Evolutionary conservation across 768 basidiomycete genomes (phyloP).

Genomic region (Cystobasidium ongulense): DNA sequence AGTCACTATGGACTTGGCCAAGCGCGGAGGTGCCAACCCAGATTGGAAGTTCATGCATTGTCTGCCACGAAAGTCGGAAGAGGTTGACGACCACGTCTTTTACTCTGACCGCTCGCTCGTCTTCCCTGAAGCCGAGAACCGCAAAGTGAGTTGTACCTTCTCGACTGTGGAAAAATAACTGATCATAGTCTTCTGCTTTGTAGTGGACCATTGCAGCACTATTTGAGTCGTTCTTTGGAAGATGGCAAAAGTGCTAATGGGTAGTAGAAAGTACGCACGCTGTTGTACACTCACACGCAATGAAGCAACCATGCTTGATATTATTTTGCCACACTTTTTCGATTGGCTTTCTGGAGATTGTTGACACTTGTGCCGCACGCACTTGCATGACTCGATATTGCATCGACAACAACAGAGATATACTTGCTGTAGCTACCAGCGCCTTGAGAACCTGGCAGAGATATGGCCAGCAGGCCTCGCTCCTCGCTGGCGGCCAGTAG

Average conservation of each 20-base stretch:
- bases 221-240: conserved; percentile 53
- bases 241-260: conserved; percentile 32
- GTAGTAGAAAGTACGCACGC: background rate
- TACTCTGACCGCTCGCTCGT: conserved; percentile 85
- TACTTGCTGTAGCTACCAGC: background rate
- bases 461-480: conserved; percentile 9
- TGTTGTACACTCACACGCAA: background rate
- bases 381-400: background rate
- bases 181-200: background rate
- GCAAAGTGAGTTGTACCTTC: conserved; percentile 42
- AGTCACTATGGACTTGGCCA: conserved; percentile 80
- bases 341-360: background rate
- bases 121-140: conserved; percentile 90
- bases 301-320: too few species aligned
- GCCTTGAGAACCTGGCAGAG: background rate
- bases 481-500: conserved; percentile 2
- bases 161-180: background rate
- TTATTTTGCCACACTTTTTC: background rate
- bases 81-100: conserved; percentile 96
- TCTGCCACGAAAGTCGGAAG: conserved; percentile 79
- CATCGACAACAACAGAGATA: background rate
- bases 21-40: conserved; percentile 39
- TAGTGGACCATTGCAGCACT: conserved; percentile 93
- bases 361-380: background rate
- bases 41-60: conserved; percentile 75